Base-by-base conservation (phyloP, 257 asterid genomes). In the Cordia subcordata region DNA sequence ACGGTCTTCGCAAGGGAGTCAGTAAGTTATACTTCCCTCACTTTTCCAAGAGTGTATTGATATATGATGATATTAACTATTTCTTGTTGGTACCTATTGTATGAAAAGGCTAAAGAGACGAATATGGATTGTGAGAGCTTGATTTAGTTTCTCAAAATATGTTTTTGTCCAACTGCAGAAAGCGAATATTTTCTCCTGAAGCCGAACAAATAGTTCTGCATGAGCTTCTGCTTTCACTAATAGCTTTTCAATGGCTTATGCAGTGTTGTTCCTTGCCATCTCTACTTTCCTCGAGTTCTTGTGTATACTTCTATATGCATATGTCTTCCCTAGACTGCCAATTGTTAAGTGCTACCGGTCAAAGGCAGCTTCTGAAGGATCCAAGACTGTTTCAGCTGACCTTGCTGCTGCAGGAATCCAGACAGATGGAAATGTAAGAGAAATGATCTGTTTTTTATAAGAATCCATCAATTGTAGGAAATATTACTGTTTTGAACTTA, bases 1-100 rank as follows among this genome's bases (percentile, higher is more conserved):
- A 84, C 22, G 94, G 94, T 54, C 83, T 71, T n/a, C 84, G 90
- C 20, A 87, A 84, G 65, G 95, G 95, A 76, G 85, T 74, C 21
- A 54, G 94, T 87, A 75, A 57, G 94, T 78, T 13, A 16, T 16
- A 19, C 45, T 16, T 9, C 42, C 54, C 53, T 45, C 23, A 23
- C 49, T 57, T 53, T 37, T 15, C 23, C 15, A 32, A 8, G 4
- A 49, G 11, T 22, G 11, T n/a, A 17, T n/a, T 49, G 27, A 13
- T 2, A 49, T 5, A 0, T 8, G 27, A n/a, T 5, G 9, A 13
- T 49, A 19, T 49, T 0, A 18, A 8, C 27, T 8, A n/a, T 17
- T 13, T 9, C 12, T 17, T n/a, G 6, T 27, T 27, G 4, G 35
- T 27, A 1, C 4, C 35, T 27, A 1, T 27, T 27, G 35, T 27